Percentiles rank a stretch among this genome's conserved stretches.
These are phyloP conservation scores for Dictyostelium intermedium DNA, from an alignment of 78 protist genomes.

Conservation along the genomic window DNA sequence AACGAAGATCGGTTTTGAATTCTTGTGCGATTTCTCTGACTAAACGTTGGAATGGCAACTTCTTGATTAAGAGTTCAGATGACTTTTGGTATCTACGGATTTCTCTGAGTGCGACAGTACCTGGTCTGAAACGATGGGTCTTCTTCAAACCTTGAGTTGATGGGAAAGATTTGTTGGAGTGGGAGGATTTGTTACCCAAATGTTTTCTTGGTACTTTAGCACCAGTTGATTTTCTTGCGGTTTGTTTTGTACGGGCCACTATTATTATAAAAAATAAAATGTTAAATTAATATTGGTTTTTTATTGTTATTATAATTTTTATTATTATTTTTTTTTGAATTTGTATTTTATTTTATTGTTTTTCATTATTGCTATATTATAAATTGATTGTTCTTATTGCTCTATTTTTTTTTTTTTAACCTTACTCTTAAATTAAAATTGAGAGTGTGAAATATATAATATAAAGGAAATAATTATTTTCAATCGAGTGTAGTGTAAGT, in stretches of 20 bases:
- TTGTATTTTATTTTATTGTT: neutral
- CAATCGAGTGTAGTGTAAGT: neutral
- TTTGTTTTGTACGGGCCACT: conserved; percentile 98
- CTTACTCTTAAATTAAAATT: neutral
- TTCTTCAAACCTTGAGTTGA: conserved; percentile 81
- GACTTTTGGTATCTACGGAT: conserved; percentile 95
- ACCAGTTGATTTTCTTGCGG: conserved; percentile 97
- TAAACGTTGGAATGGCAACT: conserved; percentile 87
- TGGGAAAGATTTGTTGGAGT: conserved; percentile 79
- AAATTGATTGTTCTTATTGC: neutral
- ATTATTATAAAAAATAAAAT: neutral
- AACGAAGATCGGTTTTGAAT: conserved; percentile 93
- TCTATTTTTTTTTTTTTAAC: neutral
- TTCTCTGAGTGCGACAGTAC: conserved; percentile 96
- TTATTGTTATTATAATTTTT: neutral
- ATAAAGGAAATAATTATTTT: neutral
- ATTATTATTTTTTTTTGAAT: neutral
- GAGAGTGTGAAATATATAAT: neutral
- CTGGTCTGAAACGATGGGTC: conserved; percentile 95
- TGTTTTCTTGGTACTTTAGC: conserved; percentile 94
- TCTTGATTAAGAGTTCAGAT: conserved; percentile 92
- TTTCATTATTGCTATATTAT: neutral
- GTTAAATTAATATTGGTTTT: neutral
- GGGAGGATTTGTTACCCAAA: conserved; percentile 87
- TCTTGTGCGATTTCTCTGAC: conserved; percentile 87